Evolutionary conservation across 2,329 filamentous ascomycete species (phyloP), one percentile per base, ranked within the genome.

Genomic region (Ascocoryne sarcoides): DNA sequence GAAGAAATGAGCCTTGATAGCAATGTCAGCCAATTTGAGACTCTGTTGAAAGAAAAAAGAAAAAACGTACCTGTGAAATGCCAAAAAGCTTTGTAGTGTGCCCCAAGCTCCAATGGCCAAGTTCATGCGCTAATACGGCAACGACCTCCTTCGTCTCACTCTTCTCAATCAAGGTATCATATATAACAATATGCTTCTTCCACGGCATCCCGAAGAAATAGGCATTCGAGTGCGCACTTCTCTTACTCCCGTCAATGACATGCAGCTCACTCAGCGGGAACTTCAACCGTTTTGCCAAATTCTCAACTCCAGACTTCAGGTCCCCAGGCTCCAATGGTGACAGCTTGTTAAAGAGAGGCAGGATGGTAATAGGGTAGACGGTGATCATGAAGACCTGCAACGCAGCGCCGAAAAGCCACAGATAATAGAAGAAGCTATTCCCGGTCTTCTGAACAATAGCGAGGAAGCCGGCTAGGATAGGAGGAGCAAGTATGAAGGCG

Each of bases 101-200:
- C 46, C 87, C 88, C 52, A 95, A 76, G 56, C 83, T 90, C 92
- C 92, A 98, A 69, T 98, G 92, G 37, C 92, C 92, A 35, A 98
- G 76, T 65, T 98, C 92, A 62, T 98, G 92, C 26, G 87, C 89
- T 39, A 98, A 70, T 39, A 98, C 89, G 50, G 92, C 90, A 44
- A 95, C 86, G 30, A 98, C 89, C 65, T 98, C 92, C 58, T 92
- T 75, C 3, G 84, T 80, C 47, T 89, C 79, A 62, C 84, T 92
- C 76, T 96, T 95, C 65, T 95, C 90, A 48, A 98, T 88, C 48
- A 98, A 68, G 4, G 93, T 98, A 61, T 98, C 92, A 62, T 95
- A 98, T 60, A 98, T 93, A 58, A 98, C 92, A 69, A 98, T 98
- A 70, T 96, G 93, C 76, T 96, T 96, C 76, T 95, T 95, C 89